Percentiles rank a stretch among this genome's conserved stretches.
Conservation (phyloP, 495 filamentous ascomycete genomes). For the Podospora tetraspora region DNA sequence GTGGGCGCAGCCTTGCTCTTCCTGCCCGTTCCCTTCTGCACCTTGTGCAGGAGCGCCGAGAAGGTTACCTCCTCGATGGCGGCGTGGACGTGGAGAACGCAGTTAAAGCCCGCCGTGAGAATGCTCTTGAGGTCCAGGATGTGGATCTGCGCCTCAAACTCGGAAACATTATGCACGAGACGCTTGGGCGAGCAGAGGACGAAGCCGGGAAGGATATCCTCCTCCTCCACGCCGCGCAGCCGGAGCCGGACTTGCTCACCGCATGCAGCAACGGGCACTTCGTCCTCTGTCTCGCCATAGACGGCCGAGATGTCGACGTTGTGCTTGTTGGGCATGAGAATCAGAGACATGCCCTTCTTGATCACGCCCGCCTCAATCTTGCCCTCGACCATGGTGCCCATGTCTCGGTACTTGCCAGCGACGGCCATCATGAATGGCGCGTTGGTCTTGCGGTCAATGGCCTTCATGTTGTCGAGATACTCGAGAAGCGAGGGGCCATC, state of each 20-base stretch:
- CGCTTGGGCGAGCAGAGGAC: constrained; percentile 90
- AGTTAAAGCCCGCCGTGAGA: constrained; percentile 71
- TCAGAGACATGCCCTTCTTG: constrained; percentile 74
- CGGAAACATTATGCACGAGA: constrained; percentile 79
- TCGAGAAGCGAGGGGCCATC: constrained; percentile 91
- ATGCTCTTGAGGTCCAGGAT: constrained; percentile 95
- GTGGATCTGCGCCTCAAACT: constrained; percentile 94
- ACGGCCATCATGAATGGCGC: constrained; percentile 99
- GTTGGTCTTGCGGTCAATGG: constrained; percentile 91
- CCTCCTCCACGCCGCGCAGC: constrained; percentile 90
- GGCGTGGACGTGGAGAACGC: constrained; percentile 85
- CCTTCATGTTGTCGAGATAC: constrained; percentile 83
- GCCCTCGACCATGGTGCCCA: constrained; percentile 96
- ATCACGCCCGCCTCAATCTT: constrained; percentile 89
- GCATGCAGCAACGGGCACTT: constrained; percentile 69
- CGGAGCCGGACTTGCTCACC: constrained; percentile 94
- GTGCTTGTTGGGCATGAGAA: constrained; percentile 94
- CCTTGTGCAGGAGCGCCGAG: constrained; percentile 77
- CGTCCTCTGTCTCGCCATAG: constrained; percentile 96
- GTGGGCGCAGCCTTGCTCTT: constrained; percentile 89
- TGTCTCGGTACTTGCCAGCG: constrained; percentile 89
- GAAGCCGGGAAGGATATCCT: constrained; percentile 93
- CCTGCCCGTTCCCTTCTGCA: constrained; percentile 91
- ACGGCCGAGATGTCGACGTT: constrained; percentile 72
- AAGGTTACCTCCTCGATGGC: constrained; percentile 96